Evolutionary conservation across 1,284 basidiomycete species (phyloP).

Genomic region (Tilletia indica): DNA sequence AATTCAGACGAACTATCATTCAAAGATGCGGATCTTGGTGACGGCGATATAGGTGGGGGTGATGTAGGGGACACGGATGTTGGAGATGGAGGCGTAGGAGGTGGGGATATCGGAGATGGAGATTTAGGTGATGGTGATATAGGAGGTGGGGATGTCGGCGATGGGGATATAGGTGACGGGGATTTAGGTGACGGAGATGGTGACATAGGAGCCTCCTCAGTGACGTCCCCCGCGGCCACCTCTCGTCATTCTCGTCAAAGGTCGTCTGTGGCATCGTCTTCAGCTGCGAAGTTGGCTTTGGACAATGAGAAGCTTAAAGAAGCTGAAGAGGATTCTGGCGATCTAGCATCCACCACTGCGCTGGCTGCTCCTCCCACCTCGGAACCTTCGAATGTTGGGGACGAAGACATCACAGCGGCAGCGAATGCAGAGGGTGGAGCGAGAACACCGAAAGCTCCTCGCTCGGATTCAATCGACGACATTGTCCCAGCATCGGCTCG

Average conservation of each 20-base stretch:
- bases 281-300: not conserved
- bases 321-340: not conserved
- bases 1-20: no score
- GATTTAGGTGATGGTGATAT: not conserved
- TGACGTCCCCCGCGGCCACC: not conserved
- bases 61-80: not conserved
- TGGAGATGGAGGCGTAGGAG: not conserved
- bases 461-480: no score
- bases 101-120: no score
- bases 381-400: not conserved
- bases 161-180: not conserved
- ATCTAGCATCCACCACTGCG: not conserved
- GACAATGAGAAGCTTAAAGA: not conserved
- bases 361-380: not conserved
- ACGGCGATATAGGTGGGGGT: not conserved
- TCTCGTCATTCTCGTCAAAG: no score
- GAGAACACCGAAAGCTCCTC: not conserved
- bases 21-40: no score
- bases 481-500: no score
- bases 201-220: not conserved
- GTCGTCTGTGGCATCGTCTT: no score
- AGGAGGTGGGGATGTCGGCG: not conserved
- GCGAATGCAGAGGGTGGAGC: not conserved
- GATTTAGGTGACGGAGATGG: no score
- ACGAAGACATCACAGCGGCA: constrained; percentile 11